Conservation (phyloP, 345 rosid genomes). For the Leavenworthia alabamica region DNA sequence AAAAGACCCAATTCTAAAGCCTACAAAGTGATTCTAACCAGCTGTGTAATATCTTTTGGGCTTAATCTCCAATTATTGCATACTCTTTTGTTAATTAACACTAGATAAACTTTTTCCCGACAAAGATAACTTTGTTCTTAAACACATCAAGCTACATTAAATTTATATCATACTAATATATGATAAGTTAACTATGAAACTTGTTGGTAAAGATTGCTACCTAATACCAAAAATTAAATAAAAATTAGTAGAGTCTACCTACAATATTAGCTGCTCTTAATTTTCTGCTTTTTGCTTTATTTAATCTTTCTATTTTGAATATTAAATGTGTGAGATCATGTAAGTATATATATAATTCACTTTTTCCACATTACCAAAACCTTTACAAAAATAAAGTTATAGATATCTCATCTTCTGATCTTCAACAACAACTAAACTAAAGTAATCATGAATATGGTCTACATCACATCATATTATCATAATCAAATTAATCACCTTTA, state of each 20-base stretch:
- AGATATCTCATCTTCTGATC: conserved; percentile 10
- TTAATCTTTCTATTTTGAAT: background rate
- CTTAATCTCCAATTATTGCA: conserved; percentile 22
- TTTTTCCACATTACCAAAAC: background rate
- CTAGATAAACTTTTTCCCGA: background rate
- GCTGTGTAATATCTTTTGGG: conserved; percentile 27
- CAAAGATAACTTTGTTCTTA: background rate
- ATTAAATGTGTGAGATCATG: background rate
- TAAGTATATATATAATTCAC: background rate
- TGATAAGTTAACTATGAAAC: background rate
- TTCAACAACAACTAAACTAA: conserved; percentile 23
- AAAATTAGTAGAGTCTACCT: too few relatives aligned
- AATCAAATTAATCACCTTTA: conserved; percentile 34
- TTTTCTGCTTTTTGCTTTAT: background rate
- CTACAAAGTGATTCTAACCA: conserved; percentile 27
- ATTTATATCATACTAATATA: background rate
- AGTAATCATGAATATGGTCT: conserved; percentile 24
- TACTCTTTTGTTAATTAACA: background rate
- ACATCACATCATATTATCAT: conserved; percentile 35
- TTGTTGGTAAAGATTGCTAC: too few relatives aligned
- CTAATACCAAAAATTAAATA: too few relatives aligned
- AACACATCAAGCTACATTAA: background rate
- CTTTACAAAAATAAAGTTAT: background rate
- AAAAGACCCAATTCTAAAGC: conserved; percentile 20
- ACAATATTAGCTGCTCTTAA: background rate